These are phyloP conservation scores for Saccharomyces hybrid DNA, from an alignment of 1,139 yeast species.

Conservation along the genomic window DNA sequence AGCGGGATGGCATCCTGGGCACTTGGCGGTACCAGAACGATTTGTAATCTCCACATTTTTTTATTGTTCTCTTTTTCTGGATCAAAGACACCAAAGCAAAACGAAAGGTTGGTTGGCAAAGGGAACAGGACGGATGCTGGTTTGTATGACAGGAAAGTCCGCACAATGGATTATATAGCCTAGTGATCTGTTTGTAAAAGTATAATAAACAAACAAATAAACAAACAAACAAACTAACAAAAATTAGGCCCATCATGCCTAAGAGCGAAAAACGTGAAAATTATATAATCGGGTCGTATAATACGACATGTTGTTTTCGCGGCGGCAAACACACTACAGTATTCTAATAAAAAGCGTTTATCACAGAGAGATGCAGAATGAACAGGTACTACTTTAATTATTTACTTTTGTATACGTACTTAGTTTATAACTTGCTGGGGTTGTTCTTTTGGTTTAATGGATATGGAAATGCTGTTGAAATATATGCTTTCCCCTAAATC, in stretches of 20 bases:
- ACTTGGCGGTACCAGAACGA: constrained; percentile 24
- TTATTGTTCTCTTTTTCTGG: background rate
- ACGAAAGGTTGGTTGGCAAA: background rate
- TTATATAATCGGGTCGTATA: background rate
- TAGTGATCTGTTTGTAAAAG: background rate
- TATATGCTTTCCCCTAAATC: background rate
- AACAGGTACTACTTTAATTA: too few species aligned
- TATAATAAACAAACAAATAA: background rate
- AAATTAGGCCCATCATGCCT: background rate
- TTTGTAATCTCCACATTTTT: constrained; percentile 22
- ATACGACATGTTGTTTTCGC: background rate
- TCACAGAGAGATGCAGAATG: too few species aligned
- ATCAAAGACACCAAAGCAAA: background rate
- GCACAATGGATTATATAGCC: too few species aligned
- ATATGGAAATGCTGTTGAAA: background rate
- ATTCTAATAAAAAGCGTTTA: background rate
- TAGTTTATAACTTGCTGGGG: background rate
- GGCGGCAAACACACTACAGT: background rate
- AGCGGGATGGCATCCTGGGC: constrained; percentile 7
- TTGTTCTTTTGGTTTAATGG: background rate
- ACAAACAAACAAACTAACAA: background rate
- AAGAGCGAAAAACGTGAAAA: constrained; percentile 8
- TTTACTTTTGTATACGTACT: background rate
- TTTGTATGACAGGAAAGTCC: background rate
- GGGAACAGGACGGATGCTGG: background rate